Base-by-base conservation (phyloP, 177 flowering plant species). In the Vitis hybrid region DNA sequence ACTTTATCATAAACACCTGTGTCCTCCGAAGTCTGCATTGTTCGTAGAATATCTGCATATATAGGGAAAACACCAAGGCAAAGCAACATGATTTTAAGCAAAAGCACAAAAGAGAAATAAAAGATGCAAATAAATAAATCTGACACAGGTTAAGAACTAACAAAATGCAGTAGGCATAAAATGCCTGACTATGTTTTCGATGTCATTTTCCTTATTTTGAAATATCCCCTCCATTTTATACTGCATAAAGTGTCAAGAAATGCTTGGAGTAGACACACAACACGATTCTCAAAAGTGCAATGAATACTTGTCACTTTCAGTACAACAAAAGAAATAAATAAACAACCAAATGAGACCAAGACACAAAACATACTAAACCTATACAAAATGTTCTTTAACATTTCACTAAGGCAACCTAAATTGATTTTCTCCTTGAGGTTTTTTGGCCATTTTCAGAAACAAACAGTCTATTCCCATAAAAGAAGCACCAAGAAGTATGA, bases 11-110 rank as follows among this genome's bases (percentile, higher is more conserved):
- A 90, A 29, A 91, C 80, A 70, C 87, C 82, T 65, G 85, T 78
- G 65, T 95, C 98, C 75, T 95, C 98, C 22, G 96, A 82, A 39
- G 84, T 82, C 67, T 86, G 88, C 88, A 93, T 95, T 53, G 85
- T 86, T 52, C 87, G 81, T 49, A 93, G 71, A 62, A 90, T 82
- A 77, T 88, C 99, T 95, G 85, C 74, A 76, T 1, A 76, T 26
- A 61, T 60, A 13, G 39, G 15, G 49, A 65, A 52, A 71, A 18
- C 14, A 57, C 15, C n/a, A 31, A 71, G 63, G 26, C 34, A 63
- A 49, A 26, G 29, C 29, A 26, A 26, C 29, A 26, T 26, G 29
- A 26, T 26, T 26, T 26, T 26, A 26, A 63, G 10, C 11, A 22
- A 2, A 48, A 5, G 55, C 26, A 10, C 2, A 66, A 2, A 16